Evolutionary conservation across 2,329 filamentous ascomycete genomes (phyloP).

Genomic region (Neurospora crassa): DNA sequence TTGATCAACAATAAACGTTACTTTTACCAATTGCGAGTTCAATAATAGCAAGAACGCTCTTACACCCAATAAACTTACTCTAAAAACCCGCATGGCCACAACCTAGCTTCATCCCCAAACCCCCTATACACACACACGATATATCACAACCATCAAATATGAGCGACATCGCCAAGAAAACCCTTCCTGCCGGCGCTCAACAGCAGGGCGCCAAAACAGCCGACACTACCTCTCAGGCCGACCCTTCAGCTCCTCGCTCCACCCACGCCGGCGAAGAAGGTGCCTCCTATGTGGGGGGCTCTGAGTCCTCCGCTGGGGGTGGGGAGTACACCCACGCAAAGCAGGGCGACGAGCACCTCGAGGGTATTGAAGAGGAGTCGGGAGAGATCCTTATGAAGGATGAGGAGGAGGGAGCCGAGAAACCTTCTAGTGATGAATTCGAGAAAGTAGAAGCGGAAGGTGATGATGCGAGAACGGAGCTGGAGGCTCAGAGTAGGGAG

Average conservation of each 20-base stretch:
- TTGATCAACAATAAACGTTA: neutral
- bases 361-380: constrained; percentile 10
- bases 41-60: neutral
- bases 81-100: neutral
- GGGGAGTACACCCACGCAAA: constrained; percentile 17
- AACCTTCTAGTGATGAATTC: constrained; percentile 11
- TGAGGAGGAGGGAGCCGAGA: constrained; percentile 4
- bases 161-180: constrained; percentile 18
- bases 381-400: constrained; percentile 5
- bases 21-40: too few relatives aligned
- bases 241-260: constrained; percentile 13
- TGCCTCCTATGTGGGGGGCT: neutral
- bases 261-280: constrained; percentile 17
- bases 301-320: constrained; percentile 16
- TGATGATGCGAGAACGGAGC: constrained; percentile 17
- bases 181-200: constrained; percentile 12
- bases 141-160: constrained; percentile 2
- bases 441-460: constrained; percentile 15
- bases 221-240: constrained; percentile 7
- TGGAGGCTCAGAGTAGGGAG: neutral
- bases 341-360: constrained; percentile 8
- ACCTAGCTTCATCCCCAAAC: neutral
- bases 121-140: neutral
- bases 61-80: neutral
- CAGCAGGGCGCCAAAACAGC: constrained; percentile 16